Evolutionary conservation across 2,329 filamentous ascomycete species (phyloP), one percentile per base, ranked within the genome.

Genomic region (Penicillium sp.): DNA sequence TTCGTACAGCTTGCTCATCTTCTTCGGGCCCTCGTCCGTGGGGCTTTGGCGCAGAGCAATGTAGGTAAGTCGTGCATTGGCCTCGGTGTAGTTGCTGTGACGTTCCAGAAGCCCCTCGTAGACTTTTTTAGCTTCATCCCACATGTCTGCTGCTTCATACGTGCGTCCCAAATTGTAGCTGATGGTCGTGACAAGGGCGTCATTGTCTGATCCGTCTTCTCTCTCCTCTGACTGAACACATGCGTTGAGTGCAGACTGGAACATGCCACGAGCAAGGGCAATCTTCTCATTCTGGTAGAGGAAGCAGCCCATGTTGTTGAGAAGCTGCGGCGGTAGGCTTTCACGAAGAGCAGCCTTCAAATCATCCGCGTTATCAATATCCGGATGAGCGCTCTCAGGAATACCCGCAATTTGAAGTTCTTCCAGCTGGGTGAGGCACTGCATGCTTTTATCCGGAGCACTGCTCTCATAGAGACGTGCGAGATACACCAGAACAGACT

Each of bases 221-320:
- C 85, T 87, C 64, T 90, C 86, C 43, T 85, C 85, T 56, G 90
- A 86, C 63, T 88, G 88, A 63, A 95, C 85, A 67, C 92, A 96
- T 15, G 93, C 90, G 57, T 87, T 88, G 49, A 99, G 76, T 0
- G 92, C 94, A n/a, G 89, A 86, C 70, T 99, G 90, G 69, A 97
- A 99, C 74, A 95, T 82, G 46, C 93, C 87, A 60, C 89, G 87
- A 21, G 94, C 92, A 56, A 85, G 79, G 18, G 87, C 84, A 58
- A 88, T 86, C 67, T 90, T 91, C 64, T 95, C 91, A 2, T 85
- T 82, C 68, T 96, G 91, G 61, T 90, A 96, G 62, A 95, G 85
- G 74, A 97, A 97, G 72, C 92, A 96, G 5, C 90, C 94, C 69
- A 97, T 95, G 70, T 99, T 99, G 79, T 97, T 99, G 41, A 99